Evolutionary conservation across 345 rosid species (phyloP), one percentile per base, ranked within the genome.

Genomic region (Gossypioides kirkii): DNA sequence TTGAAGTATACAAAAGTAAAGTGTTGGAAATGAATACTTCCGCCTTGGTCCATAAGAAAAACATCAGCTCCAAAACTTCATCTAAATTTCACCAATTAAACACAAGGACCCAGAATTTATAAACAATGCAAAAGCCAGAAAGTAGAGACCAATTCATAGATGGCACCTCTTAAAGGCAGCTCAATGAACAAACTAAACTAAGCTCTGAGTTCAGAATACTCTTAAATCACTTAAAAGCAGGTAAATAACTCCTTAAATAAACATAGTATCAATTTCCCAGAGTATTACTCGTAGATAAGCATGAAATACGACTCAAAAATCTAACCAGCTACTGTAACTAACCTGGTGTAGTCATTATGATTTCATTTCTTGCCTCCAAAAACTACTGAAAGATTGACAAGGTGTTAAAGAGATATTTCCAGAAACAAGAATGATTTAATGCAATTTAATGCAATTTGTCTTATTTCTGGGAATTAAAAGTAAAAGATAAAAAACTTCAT

Each of bases 391-490:
- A 17, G 7, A 61, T 32, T 20, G 10, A 61, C 66, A 8, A 60
- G 22, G 23, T 1, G 4, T 43, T 43, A 20, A 25, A 32, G 12
- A 28, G 45, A 20, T 7, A 46, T 56, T 32, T 56, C 11, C 12
- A 38, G 17, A 1, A 41, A 16, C 71, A 59, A 0, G 66, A 45
- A 14, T 11, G 69, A 55, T 28, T 66, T n/a, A n/a, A n/a, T n/a
- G n/a, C n/a, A n/a, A n/a, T n/a, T n/a, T n/a, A n/a, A 66, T 67
- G 64, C 49, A 53, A 69, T 23, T 69, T 73, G 68, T 64, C 17
- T 82, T 74, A 80, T 78, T 82, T 28, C 36, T 28, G 5, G 36
- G 36, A 28, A 28, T 28, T 28, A 50, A 1, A 16, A 78, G 17
- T 42, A 45, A 45, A 10, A 23, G 8, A 74, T 71, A 60, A 13